Evolutionary conservation across 2,329 filamentous ascomycete genomes (phyloP).

Genomic region (Arthrobotrys musiformis): DNA sequence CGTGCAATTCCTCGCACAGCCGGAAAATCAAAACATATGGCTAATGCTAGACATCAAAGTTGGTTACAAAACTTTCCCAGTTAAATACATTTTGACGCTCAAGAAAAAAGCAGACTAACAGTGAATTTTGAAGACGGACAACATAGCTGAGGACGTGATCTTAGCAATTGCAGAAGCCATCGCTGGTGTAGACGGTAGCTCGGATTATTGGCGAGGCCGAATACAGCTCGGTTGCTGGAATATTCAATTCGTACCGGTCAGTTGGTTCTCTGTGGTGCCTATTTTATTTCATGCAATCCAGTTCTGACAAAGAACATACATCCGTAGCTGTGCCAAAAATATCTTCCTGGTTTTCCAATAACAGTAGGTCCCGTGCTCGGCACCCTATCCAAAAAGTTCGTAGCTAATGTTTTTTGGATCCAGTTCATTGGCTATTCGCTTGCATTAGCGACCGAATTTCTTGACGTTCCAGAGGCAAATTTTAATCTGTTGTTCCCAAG

Average conservation of each 20-base stretch:
- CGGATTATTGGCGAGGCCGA: conserved; percentile 74
- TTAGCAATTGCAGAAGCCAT: conserved; percentile 74
- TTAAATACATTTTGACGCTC: neutral
- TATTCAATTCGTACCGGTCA: conserved; percentile 63
- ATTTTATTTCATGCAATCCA: neutral
- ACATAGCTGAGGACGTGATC: conserved; percentile 77
- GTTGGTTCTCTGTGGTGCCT: conserved; percentile 18
- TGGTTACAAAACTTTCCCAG: conserved; percentile 47
- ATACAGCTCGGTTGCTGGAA: conserved; percentile 87
- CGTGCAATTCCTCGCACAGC: conserved; percentile 75
- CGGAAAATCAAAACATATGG: conserved; percentile 77
- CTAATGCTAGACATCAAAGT: conserved; percentile 89
- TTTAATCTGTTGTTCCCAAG: conserved; percentile 81
- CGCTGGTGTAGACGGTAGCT: conserved; percentile 64
- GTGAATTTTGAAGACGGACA: conserved; percentile 69
- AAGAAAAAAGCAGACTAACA: neutral
- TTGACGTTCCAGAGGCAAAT: conserved; percentile 73
- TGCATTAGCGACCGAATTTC: conserved; percentile 75
- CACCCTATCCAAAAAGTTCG: neutral
- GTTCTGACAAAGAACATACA: no score
- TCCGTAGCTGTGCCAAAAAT: conserved; percentile 56
- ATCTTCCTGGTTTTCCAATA: conserved; percentile 59
- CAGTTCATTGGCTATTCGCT: conserved; percentile 64
- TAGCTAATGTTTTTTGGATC: neutral
- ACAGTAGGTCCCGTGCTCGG: conserved; percentile 41